Evolutionary conservation across 768 basidiomycete species (phyloP).

Genomic region (Phylloporus arenicola): DNA sequence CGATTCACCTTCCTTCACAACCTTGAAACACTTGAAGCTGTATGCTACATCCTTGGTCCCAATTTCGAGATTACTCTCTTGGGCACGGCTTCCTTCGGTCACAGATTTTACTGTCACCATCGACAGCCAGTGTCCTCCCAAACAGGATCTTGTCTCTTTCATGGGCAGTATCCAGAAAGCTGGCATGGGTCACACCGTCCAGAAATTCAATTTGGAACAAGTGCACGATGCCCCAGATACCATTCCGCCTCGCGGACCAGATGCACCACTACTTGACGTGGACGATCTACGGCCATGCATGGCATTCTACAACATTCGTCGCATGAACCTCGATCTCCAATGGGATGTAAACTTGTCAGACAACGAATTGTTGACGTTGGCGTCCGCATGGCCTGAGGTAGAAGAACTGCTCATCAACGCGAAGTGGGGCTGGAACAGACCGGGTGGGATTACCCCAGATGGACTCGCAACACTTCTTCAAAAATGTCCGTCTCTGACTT

Average conservation of each 20-base stretch:
- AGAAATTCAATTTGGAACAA: neutral
- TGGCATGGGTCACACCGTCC: neutral
- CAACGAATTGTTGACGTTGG: neutral
- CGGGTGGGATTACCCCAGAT: constrained; percentile 5
- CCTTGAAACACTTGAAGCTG: neutral
- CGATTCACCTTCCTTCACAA: neutral
- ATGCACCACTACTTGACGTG: neutral
- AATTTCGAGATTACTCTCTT: neutral
- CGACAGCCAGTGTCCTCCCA: neutral
- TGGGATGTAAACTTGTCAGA: constrained; percentile 3
- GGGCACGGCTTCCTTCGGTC: neutral
- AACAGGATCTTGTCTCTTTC: neutral
- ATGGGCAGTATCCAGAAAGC: neutral
- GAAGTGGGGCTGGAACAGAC: constrained; percentile 3
- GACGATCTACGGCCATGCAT: constrained; percentile 1
- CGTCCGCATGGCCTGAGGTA: constrained; percentile 6
- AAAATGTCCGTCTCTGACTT: neutral
- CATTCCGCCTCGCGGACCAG: neutral
- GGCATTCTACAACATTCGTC: neutral
- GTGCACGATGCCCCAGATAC: too few relatives aligned
- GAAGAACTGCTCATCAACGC: constrained; percentile 4
- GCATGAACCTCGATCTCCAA: neutral
- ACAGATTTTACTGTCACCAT: neutral
- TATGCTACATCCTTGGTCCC: neutral
- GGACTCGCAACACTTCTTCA: constrained; percentile 1